Evolutionary conservation across 257 asterid genomes (phyloP), one percentile per base, ranked within the genome.

Genomic region (Nicotiana paniculata): DNA sequence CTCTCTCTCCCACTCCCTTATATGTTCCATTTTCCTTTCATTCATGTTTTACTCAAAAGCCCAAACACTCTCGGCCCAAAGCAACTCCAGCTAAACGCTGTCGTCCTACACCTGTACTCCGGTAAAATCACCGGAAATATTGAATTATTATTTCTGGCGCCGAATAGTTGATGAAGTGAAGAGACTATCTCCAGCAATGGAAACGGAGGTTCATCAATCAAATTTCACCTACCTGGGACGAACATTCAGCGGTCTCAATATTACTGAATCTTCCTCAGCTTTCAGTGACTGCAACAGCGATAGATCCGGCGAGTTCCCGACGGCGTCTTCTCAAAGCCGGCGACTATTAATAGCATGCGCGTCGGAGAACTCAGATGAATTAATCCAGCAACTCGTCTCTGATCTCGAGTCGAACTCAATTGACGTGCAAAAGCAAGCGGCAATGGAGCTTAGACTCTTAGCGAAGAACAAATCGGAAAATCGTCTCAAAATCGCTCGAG

Each of bases 241-340:
- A 6, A 81, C 84, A 30, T 90, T 93, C 89, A 86, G 88, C 84
- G 90, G 89, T 82, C 61, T 91, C 67, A 80, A 79, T 81, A 80
- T 88, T 83, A 80, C 85, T 51, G 92, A 88, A 21, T 81, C 86
- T 74, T 90, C 97, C 30, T 89, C 97, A 75, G 97, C 99, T 85
- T 96, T 96, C 87, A 96, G 99, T 85, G 97, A 96, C 79, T 96
- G 99, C 83, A 90, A 92, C 89, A 93, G 97, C 82, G 99, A 96
- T 82, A 86, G 92, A 91, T 96, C 99, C 91, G 94, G 98, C 81
- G 99, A 96, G 84, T 94, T 94, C 82, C 91, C 90, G 37, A 87
- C 95, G 58, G 55, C 97, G 0, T 91, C 97, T 3, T 89, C 94
- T 0, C 90, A 90, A 84, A 92, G 91, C 91, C 97, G 97, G 74